Percentiles rank a stretch among this genome's conserved stretches.
These are phyloP conservation scores for Nadsonia commutata DNA, from an alignment of 1,139 yeast genomes.

Conservation along the genomic window DNA sequence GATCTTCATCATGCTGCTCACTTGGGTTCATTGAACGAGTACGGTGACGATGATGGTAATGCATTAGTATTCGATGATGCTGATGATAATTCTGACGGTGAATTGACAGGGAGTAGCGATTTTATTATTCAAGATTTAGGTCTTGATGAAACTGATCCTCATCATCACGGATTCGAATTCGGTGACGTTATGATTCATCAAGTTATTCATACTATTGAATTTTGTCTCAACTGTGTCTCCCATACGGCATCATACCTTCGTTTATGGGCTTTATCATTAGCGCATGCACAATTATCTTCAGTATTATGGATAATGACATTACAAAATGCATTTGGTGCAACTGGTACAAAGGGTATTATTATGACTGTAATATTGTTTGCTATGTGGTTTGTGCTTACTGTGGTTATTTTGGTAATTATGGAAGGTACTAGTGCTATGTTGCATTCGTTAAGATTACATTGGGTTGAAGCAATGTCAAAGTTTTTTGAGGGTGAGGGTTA, in stretches of 20 bases:
- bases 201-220: constrained; percentile 95
- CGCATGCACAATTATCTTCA: constrained; percentile 89
- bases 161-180: constrained; percentile 43
- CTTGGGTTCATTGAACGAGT: constrained; percentile 11
- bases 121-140: constrained; percentile 8
- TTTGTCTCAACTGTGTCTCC: constrained; percentile 91
- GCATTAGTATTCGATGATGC: constrained; percentile 16
- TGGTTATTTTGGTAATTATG: constrained; percentile 84
- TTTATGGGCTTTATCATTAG: constrained; percentile 92
- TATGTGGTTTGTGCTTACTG: constrained; percentile 89
- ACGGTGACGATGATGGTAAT: constrained; percentile 14
- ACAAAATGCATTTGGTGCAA: constrained; percentile 60
- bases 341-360: constrained; percentile 56
- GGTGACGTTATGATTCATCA: constrained; percentile 96
- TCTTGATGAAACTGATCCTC: constrained; percentile 33
- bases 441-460: constrained; percentile 88
- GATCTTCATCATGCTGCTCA: constrained; percentile 10
- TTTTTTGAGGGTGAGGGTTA: constrained; percentile 93
- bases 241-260: constrained; percentile 96
- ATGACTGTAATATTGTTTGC: constrained; percentile 71
- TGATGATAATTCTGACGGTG: constrained; percentile 8
- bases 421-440: constrained; percentile 99
- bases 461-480: constrained; percentile 99
- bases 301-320: constrained; percentile 97
- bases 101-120: too few species aligned